phyloP scores from a whole-genome alignment of 257 asterid genomes.

The Przewalskia tangutica region DNA sequence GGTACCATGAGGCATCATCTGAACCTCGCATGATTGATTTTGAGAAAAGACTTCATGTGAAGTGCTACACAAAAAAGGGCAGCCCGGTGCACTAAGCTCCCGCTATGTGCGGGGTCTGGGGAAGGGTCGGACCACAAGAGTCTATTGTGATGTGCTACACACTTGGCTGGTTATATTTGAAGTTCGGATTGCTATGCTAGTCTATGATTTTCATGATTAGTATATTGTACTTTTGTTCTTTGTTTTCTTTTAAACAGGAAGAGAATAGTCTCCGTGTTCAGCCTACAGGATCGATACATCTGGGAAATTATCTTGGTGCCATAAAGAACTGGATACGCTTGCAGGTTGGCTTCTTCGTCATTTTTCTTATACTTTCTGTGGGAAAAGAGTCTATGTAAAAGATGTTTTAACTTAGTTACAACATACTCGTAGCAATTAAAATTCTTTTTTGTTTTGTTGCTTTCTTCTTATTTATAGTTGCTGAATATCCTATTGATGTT shows the following conservation, averaged over 20 bases:
- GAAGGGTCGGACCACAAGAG: too few species aligned
- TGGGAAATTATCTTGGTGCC: slow-evolving; percentile 93
- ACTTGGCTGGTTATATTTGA: neutral
- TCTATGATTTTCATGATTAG: neutral
- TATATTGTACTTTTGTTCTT: neutral
- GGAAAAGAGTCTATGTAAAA: neutral
- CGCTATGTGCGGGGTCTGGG: too few species aligned
- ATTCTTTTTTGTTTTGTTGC: neutral
- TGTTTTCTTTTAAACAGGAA: slow-evolving; percentile 35
- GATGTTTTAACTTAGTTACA: neutral
- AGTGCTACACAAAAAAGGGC: neutral
- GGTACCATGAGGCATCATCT: neutral
- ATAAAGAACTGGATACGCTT: slow-evolving; percentile 85
- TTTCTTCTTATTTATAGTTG: neutral
- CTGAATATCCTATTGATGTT: neutral
- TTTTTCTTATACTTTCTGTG: slow-evolving; percentile 1
- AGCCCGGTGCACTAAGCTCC: too few species aligned
- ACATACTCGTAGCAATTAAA: neutral
- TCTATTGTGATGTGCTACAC: too few species aligned
- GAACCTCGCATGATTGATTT: neutral
- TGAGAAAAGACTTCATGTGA: neutral
- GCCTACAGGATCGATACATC: slow-evolving; percentile 98
- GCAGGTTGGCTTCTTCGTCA: slow-evolving; percentile 45
- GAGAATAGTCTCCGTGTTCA: slow-evolving; percentile 94
- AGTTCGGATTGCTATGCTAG: neutral